phyloP scores from a whole-genome alignment of 768 basidiomycete species.

The Serendipita sp. region DNA sequence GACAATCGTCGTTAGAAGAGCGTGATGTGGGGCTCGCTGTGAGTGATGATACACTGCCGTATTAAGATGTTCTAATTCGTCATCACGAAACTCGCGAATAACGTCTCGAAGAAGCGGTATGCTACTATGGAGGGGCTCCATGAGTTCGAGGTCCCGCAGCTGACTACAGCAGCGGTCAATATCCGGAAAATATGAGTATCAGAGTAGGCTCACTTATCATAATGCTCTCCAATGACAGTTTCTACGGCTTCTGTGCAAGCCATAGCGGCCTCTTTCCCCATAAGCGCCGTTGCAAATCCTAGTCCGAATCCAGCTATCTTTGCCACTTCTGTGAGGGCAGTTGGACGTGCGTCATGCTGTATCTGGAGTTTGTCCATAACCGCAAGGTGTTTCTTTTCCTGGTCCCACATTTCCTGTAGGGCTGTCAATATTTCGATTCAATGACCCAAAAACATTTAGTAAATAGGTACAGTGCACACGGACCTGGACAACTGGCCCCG shows the following conservation, averaged over 20 bases:
- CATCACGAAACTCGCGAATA: slow-evolving; percentile 75
- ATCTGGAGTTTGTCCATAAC: slow-evolving; percentile 74
- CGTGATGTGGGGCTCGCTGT: slow-evolving; percentile 83
- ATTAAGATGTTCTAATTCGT: slow-evolving; percentile 88
- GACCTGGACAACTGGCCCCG: slow-evolving; percentile 61
- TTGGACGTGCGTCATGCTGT: slow-evolving; percentile 76
- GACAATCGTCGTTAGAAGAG: slow-evolving; percentile 69
- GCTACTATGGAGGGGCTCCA: slow-evolving; percentile 59
- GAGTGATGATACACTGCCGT: slow-evolving; percentile 77
- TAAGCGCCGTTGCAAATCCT: slow-evolving; percentile 67
- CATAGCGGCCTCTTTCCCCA: slow-evolving; percentile 93
- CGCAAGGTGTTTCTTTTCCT: slow-evolving; percentile 78
- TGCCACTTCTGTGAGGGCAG: slow-evolving; percentile 66
- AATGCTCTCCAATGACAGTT: slow-evolving; percentile 95
- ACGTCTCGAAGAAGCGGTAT: slow-evolving; percentile 56
- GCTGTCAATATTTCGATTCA: neutral
- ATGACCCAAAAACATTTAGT: neutral
- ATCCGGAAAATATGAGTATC: neutral
- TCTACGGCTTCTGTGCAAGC: slow-evolving; percentile 97
- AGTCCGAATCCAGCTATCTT: slow-evolving; percentile 77
- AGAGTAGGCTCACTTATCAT: slow-evolving; percentile 62
- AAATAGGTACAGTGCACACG: slow-evolving; percentile 14
- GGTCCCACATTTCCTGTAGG: slow-evolving; percentile 90
- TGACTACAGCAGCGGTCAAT: slow-evolving; percentile 36
- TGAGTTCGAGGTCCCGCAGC: slow-evolving; percentile 50